Evolutionary conservation across 2,329 filamentous ascomycete species (phyloP).

Genomic region (Neoarthrinium moseri): DNA sequence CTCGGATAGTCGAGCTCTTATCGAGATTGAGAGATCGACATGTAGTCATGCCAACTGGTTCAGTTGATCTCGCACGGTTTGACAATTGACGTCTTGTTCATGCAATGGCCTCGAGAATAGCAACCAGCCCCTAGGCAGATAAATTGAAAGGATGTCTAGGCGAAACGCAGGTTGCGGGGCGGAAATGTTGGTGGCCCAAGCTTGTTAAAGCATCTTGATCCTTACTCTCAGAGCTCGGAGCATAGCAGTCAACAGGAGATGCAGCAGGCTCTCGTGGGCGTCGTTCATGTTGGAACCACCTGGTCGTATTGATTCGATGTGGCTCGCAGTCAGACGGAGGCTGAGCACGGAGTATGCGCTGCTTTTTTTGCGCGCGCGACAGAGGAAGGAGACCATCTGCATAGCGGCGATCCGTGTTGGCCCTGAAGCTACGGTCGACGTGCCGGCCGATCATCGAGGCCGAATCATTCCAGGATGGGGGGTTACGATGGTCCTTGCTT

Average conservation of each 20-base stretch:
- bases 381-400: too few relatives aligned
- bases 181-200: background rate
- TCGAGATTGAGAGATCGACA: too few relatives aligned
- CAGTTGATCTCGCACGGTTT: background rate
- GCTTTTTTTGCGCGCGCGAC: too few relatives aligned
- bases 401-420: too few relatives aligned
- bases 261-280: too few relatives aligned
- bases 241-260: too few relatives aligned
- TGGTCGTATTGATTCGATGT: background rate
- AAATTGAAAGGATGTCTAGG: background rate
- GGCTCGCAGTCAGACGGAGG: background rate
- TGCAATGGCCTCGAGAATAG: background rate
- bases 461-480: slow-evolving; percentile 2
- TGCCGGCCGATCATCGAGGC: slow-evolving; percentile 3
- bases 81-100: background rate
- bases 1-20: too few relatives aligned
- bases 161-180: background rate
- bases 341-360: background rate
- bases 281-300: too few relatives aligned
- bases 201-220: too few relatives aligned
- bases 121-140: background rate
- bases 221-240: too few relatives aligned
- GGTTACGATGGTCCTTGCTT: background rate
- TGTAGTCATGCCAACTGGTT: background rate
- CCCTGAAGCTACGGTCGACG: background rate